These are phyloP conservation scores for Pseudonectria buxi DNA, from an alignment of 2,329 filamentous ascomycete species.

Conservation along the genomic window DNA sequence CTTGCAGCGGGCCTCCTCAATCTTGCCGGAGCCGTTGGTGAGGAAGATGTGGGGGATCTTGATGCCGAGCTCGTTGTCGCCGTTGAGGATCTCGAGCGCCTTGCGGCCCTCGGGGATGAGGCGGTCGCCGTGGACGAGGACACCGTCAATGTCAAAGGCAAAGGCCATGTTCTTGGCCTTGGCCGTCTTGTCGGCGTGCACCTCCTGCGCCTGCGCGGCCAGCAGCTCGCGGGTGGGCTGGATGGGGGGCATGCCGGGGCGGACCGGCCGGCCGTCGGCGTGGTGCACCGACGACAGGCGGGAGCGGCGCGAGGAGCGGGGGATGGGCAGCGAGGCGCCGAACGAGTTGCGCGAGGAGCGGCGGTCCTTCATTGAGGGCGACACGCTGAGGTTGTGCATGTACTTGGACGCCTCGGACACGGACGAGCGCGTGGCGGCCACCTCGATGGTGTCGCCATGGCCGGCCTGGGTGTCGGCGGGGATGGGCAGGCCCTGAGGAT, in stretches of 20 bases:
- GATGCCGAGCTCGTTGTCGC: conserved; percentile 65
- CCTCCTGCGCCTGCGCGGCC: conserved; percentile 62
- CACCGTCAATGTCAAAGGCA: conserved; percentile 84
- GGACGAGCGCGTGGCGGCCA: conserved; percentile 61
- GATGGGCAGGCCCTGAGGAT: conserved; percentile 26
- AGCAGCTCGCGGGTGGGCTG: conserved; percentile 61
- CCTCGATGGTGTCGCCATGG: conserved; percentile 47
- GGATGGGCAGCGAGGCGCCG: conserved; percentile 65
- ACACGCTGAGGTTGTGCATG: conserved; percentile 66
- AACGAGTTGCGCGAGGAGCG: conserved; percentile 70
- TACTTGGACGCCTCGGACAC: conserved; percentile 61
- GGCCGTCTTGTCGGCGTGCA: conserved; percentile 57
- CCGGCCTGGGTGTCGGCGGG: conserved; percentile 39
- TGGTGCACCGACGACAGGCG: conserved; percentile 56
- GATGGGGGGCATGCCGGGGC: conserved; percentile 52
- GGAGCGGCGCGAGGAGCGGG: conserved; percentile 61
- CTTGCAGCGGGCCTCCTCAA: conserved; percentile 73
- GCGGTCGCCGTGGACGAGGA: conserved; percentile 72
- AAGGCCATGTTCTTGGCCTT: conserved; percentile 71
- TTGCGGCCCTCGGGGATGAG: conserved; percentile 70
- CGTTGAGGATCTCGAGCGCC: conserved; percentile 65
- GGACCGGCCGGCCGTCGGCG: conserved; percentile 36
- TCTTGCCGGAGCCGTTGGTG: conserved; percentile 90
- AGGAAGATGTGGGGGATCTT: conserved; percentile 86
- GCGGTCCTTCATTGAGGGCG: conserved; percentile 61